Base-by-base conservation (phyloP, 192 early-diverging fungal genomes). In the Mortierella hygrophila region DNA sequence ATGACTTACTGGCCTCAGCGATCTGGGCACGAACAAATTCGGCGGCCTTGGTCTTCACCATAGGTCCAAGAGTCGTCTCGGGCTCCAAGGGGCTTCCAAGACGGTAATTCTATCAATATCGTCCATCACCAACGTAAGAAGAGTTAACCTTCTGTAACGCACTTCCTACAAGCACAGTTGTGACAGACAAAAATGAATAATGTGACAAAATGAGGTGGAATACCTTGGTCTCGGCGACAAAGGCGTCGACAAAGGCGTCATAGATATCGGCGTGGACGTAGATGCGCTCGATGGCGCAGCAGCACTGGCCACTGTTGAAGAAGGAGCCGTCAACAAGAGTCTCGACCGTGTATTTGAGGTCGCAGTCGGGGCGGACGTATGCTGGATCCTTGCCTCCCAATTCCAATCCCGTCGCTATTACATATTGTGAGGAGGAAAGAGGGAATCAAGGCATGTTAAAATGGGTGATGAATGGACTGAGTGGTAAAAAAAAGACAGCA, bases 331-430 rank as follows among this genome's bases (percentile, higher is more conserved):
- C 96, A 16, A 97, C 92, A 10, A 97, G 79, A 35, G 95, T 93
- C 70, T 95, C 94, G 13, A 93, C 96, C 0, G 96, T 94, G 75
- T 93, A 93, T 68, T 89, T 90, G 35, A 96, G 77, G 77, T 96
- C 93, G 29, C 92, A 91, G 82, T 96, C 95, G 10, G 89, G 83
- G 7, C 94, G 91, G 18, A 97, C 95, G 73, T 96, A 96, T 21
- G 96, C 95, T 15, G 96, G 93, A 85, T 96, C 95, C 81, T 97
- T 97, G 21, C 96, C 96, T 35, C 96, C 96, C 6, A 97, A 90
- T 60, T 97, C 96, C 72, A 97, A 88, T 5, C 92, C 93, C 32
- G 94, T 92, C 10, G 90, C 93, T 93, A 74, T 49, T 38, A 10
- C 32, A 41, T 0, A 7, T 40, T 42, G 21, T 23, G 21, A 26